Evolutionary conservation across 2,329 filamentous ascomycete species (phyloP).

Genomic region (Talaromyces sp.): DNA sequence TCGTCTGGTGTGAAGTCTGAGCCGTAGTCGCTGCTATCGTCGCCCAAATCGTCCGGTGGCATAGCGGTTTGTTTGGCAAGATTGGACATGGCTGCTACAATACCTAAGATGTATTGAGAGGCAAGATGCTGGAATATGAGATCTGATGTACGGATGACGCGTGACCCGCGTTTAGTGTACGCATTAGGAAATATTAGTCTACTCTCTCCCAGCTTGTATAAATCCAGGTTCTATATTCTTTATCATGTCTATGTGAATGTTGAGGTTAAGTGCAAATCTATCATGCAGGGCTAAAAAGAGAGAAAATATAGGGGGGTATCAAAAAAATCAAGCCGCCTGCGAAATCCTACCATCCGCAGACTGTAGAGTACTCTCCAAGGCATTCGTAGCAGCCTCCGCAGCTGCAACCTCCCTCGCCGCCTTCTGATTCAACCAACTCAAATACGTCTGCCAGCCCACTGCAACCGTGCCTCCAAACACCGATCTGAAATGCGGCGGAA

Average conservation of each 20-base stretch:
- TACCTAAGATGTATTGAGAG: neutral
- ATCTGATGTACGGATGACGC: slow-evolving; percentile 11
- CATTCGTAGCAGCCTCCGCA: slow-evolving; percentile 24
- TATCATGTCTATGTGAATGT: neutral
- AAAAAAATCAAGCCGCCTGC: slow-evolving; percentile 12
- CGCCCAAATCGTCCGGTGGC: neutral
- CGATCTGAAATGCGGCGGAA: slow-evolving; percentile 73
- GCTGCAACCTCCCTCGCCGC: slow-evolving; percentile 60
- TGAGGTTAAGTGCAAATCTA: neutral
- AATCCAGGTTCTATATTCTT: neutral
- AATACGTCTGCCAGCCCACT: slow-evolving; percentile 89
- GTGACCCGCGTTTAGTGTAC: slow-evolving; percentile 1
- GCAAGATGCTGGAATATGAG: neutral
- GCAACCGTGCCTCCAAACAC: slow-evolving; percentile 77
- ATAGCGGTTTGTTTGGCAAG: neutral
- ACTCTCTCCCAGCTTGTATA: too few species aligned
- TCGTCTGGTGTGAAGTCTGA: slow-evolving; percentile 60
- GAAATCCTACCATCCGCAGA: neutral
- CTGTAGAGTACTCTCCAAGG: neutral
- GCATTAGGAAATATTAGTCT: neutral
- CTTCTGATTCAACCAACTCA: slow-evolving; percentile 72
- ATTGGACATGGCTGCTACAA: neutral
- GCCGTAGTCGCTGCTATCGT: slow-evolving; percentile 57
- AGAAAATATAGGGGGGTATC: slow-evolving; percentile 1
- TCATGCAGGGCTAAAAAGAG: neutral